These are phyloP conservation scores for Candida rishiriensis DNA, from an alignment of 805 yeast species.

Conservation along the genomic window DNA sequence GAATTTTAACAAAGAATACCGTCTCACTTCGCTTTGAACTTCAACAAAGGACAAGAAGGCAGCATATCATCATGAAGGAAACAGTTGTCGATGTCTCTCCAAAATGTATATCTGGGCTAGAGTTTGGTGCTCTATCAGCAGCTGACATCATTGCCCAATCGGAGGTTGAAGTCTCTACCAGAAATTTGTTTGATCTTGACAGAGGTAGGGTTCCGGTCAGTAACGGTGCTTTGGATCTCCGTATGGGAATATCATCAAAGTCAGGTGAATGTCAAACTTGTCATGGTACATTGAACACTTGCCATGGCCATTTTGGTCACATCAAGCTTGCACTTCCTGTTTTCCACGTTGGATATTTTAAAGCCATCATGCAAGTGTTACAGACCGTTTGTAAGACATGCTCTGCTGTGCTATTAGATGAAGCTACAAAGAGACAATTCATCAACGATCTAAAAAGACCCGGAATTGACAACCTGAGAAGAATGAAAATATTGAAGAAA, in stretches of 20 bases:
- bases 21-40: too few relatives aligned
- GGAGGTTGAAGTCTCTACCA: conserved; percentile 86
- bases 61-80: conserved; percentile 31
- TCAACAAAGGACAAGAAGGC: too few relatives aligned
- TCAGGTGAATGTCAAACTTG: conserved; percentile 86
- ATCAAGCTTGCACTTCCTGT: conserved; percentile 90
- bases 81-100: conserved; percentile 76
- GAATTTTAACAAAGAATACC: too few relatives aligned
- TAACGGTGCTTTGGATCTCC: conserved; percentile 85
- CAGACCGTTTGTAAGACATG: conserved; percentile 92
- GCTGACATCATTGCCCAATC: conserved; percentile 89
- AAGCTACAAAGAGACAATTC: conserved; percentile 62
- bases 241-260: conserved; percentile 92
- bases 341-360: conserved; percentile 96
- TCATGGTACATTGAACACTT: conserved; percentile 84
- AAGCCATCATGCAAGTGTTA: conserved; percentile 78
- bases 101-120: conserved; percentile 82
- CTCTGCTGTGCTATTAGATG: conserved; percentile 71
- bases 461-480: conserved; percentile 80
- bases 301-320: conserved; percentile 99
- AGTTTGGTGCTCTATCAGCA: conserved; percentile 90
- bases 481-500: conserved; percentile 83
- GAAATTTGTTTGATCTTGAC: conserved; percentile 89
- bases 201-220: conserved; percentile 78
- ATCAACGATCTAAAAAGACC: conserved; percentile 81